Conservation (phyloP, 306 rosid genomes). For the cucumber (Cucumis sativus) region Cucumber_9930_V3 NC_026656.2:11863001-11863500, state of each 20-base stretch:
- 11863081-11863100: slow-evolving; percentile 74
- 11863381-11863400: slow-evolving; percentile 18
- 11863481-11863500: slow-evolving; percentile 22
- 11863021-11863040: slow-evolving; percentile 54
- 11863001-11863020: slow-evolving; percentile 40
- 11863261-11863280: slow-evolving; percentile 15
- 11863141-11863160: slow-evolving; percentile 21
- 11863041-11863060: slow-evolving; percentile 64
- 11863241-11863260: slow-evolving; percentile 14
- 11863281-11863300: slow-evolving; percentile 9
- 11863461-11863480: slow-evolving; percentile 20
- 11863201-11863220: slow-evolving; percentile 20
- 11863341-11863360: slow-evolving; percentile 17
- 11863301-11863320: slow-evolving; percentile 21
- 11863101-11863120: slow-evolving; percentile 74
- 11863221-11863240: slow-evolving; percentile 22
- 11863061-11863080: slow-evolving; percentile 94
- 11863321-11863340: slow-evolving; percentile 16
- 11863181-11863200: slow-evolving; percentile 23
- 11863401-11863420: slow-evolving; percentile 31
- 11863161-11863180: slow-evolving; percentile 35
- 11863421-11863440: slow-evolving; percentile 9
- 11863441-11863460: slow-evolving; percentile 19
- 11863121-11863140: slow-evolving; percentile 47
- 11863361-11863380: slow-evolving; percentile 20